Base-by-base conservation (phyloP, 371 early-diverging fungal species). In the Scutellospora calospora region DNA sequence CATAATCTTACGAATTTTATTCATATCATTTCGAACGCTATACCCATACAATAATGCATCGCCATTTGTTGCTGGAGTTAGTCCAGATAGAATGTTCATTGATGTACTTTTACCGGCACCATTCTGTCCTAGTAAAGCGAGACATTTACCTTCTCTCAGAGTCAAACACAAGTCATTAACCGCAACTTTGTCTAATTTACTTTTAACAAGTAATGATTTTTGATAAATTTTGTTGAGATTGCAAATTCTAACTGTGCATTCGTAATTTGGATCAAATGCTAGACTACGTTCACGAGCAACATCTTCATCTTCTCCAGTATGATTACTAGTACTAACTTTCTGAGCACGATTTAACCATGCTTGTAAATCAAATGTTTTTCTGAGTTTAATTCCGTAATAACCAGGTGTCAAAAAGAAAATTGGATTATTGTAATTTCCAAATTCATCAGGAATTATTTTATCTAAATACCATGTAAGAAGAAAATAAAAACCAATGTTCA, bases 41-140 rank as follows among this genome's bases (percentile, higher is more conserved):
- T 84, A 80, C 5, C 90, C 89, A 57, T 92, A 90, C 11, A 89
- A 62, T 51, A 89, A 84, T 35, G 92, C 94, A 79, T 91, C 91
- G 38, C 93, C 93, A 0, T 81, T 80, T 2, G 92, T 88, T 18
- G 92, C 82, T 16, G 90, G 90, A 22, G 91, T 91, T 76, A 92
- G 80, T 27, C 94, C 93, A 14, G 90, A 89, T 20, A 94, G 85
- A 82, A 92, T 92, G 80, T 91, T 88, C 82, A 89, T 90, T 31
- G 88, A 84, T 0, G 92, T 92, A 41, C 90, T 88, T 82, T 93
- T 93, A 41, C 94, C 94, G 2, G 93, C 93, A n/a, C 94, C 94
- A 83, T 94, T 94, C 81, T 93, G 92, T 22, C 94, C 93, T 27
- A 91, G 82, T 27, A 92, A 84, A 1, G 90, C 90, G 66, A 90